Percentiles rank a stretch among this genome's conserved stretches.
These are phyloP conservation scores for Orobanche coerulescens DNA, from an alignment of 257 asterid genomes.

Conservation along the genomic window DNA sequence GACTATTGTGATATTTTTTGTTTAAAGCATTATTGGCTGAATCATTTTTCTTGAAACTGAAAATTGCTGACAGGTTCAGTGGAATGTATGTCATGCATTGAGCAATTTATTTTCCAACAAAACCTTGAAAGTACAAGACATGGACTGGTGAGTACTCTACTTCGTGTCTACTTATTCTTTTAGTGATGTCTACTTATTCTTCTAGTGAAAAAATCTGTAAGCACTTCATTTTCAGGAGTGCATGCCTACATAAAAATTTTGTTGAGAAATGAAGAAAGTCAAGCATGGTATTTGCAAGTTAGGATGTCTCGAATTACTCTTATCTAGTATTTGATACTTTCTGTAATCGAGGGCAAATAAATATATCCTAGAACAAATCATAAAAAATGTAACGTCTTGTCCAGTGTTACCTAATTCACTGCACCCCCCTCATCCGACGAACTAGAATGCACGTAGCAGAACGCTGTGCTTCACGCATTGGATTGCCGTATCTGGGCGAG, in stretches of 20 bases:
- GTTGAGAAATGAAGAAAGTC: slow-evolving; percentile 17
- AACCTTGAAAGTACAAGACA: slow-evolving; percentile 56
- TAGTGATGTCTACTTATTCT: no score
- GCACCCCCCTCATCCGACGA: no score
- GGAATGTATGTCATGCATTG: slow-evolving; percentile 93
- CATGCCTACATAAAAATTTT: background rate
- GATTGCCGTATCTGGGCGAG: no score
- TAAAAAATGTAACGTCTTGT: background rate
- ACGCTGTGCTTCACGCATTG: no score
- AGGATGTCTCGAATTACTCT: slow-evolving; percentile 2
- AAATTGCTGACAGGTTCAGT: slow-evolving; percentile 66
- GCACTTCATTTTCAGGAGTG: slow-evolving; percentile 5
- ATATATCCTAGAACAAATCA: background rate
- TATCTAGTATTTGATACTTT: background rate
- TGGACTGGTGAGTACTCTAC: slow-evolving; percentile 60
- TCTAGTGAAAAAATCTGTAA: background rate
- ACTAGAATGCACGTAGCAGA: no score
- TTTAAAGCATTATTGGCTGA: slow-evolving; percentile 13
- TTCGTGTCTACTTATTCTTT: slow-evolving; percentile 2
- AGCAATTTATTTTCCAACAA: slow-evolving; percentile 80
- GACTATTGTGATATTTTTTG: slow-evolving; percentile 7
- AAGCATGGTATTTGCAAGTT: slow-evolving; percentile 3
- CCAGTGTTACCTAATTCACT: no score
- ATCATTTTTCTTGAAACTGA: slow-evolving; percentile 13
- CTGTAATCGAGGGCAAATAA: background rate